Evolutionary conservation across 1,284 basidiomycete species (phyloP).

Genomic region (Melanopsichium pennsylvanicum): DNA sequence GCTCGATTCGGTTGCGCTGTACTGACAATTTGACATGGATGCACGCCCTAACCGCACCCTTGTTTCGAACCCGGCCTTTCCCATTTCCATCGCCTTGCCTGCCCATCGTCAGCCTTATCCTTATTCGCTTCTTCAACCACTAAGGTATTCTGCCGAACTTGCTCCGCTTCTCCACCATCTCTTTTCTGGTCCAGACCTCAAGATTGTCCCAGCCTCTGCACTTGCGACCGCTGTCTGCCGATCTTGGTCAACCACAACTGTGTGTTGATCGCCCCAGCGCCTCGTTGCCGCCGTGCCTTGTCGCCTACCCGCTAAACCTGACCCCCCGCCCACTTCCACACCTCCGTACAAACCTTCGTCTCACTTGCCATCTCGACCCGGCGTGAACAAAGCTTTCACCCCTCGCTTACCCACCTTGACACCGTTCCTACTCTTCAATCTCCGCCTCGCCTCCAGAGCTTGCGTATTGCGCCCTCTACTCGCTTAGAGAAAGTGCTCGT

Average conservation of each 20-base stretch:
- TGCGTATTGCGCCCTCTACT: conserved; percentile 6
- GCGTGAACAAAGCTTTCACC: conserved; percentile 1
- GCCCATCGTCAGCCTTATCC: not conserved
- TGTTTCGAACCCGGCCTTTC: conserved; percentile 8
- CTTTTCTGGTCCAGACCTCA: conserved; percentile 1
- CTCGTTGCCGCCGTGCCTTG: not conserved
- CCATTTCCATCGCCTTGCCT: not conserved
- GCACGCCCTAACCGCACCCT: not conserved
- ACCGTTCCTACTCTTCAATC: conserved; percentile 22
- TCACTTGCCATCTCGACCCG: not conserved
- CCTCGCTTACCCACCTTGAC: conserved; percentile 4
- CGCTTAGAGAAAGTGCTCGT: not conserved
- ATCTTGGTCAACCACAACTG: too few relatives aligned
- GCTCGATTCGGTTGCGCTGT: too few relatives aligned
- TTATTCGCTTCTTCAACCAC: not conserved
- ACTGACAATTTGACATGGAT: not conserved
- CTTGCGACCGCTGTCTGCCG: too few relatives aligned
- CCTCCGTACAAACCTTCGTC: not conserved
- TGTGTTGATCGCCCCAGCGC: not conserved
- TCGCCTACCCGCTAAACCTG: not conserved
- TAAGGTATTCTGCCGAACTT: too few relatives aligned
- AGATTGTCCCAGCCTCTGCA: too few relatives aligned
- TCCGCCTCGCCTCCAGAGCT: conserved; percentile 11
- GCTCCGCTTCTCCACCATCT: not conserved
- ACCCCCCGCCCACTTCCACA: not conserved